A percentile compares a stretch with the other conserved stretches of the same genome.
Conservation (phyloP, 2,329 filamentous ascomycete genomes). For the Clonostachys rhizophaga region DNA sequence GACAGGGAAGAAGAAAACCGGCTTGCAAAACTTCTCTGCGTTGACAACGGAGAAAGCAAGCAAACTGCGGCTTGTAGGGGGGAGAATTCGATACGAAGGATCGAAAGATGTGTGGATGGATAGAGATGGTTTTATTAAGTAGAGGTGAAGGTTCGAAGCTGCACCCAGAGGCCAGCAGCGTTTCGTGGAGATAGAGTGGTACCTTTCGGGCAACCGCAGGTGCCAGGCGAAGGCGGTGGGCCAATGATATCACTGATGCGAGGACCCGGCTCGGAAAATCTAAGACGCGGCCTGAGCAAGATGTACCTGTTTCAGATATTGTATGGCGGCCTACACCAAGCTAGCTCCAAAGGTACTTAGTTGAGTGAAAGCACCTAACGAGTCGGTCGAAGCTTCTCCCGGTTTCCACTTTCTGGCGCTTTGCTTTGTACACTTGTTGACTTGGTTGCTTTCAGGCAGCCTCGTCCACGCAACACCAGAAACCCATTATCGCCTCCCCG, state of each 20-base stretch:
- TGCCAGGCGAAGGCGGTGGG: conserved; percentile 7
- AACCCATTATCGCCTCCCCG: too few relatives aligned
- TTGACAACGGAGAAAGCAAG: conserved; percentile 5
- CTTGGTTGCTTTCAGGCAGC: conserved; percentile 1
- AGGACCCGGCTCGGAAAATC: conserved; percentile 26
- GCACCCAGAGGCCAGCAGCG: not conserved
- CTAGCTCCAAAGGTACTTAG: too few relatives aligned
- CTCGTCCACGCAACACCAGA: conserved; percentile 3
- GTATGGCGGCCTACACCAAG: too few relatives aligned
- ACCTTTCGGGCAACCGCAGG: not conserved
- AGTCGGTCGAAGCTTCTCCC: too few relatives aligned
- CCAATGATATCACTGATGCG: conserved; percentile 26
- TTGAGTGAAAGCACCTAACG: too few relatives aligned
- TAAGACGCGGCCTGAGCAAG: conserved; percentile 15
- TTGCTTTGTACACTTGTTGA: too few relatives aligned
- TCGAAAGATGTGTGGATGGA: conserved; percentile 1
- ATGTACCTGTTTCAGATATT: not conserved
- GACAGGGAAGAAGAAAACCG: not conserved
- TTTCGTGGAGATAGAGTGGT: too few relatives aligned
- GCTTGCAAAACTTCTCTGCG: not conserved
- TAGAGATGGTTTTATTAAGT: not conserved
- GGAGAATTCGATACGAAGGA: conserved; percentile 4
- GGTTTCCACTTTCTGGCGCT: too few relatives aligned
- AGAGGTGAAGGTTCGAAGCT: conserved; percentile 3
- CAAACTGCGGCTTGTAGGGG: conserved; percentile 5